phyloP scores from a whole-genome alignment of 2,329 filamentous ascomycete species.

The Cadophora luteo-olivacea region DNA sequence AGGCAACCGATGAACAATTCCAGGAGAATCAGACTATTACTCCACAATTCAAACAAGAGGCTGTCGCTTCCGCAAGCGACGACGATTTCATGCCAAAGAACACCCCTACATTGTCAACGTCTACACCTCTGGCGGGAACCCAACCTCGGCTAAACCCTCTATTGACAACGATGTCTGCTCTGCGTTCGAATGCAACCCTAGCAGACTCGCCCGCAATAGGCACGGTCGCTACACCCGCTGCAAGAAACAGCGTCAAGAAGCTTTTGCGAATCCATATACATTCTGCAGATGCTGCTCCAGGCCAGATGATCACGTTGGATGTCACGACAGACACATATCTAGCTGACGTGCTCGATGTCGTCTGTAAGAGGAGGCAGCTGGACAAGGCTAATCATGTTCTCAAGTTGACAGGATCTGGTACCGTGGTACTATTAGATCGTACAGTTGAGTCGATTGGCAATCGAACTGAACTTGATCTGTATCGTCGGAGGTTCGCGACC shows the following conservation, averaged over 20 bases:
- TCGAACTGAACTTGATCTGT: slow-evolving; percentile 76
- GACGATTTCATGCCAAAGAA: slow-evolving; percentile 50
- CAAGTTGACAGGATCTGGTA: slow-evolving; percentile 76
- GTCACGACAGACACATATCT: slow-evolving; percentile 85
- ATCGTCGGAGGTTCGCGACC: slow-evolving; percentile 75
- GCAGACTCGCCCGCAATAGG: slow-evolving; percentile 61
- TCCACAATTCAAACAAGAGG: slow-evolving; percentile 68
- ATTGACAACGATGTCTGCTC: slow-evolving; percentile 60
- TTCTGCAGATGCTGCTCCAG: slow-evolving; percentile 71
- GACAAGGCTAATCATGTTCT: slow-evolving; percentile 83
- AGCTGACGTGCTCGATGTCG: slow-evolving; percentile 79
- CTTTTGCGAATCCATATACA: slow-evolving; percentile 75
- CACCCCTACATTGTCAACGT: slow-evolving; percentile 36
- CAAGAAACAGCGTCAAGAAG: slow-evolving; percentile 65
- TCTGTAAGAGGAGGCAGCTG: slow-evolving; percentile 77
- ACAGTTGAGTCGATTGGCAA: slow-evolving; percentile 81
- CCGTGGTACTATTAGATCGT: slow-evolving; percentile 77
- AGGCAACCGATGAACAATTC: slow-evolving; percentile 72
- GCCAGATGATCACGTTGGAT: slow-evolving; percentile 75
- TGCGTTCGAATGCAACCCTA: slow-evolving; percentile 58
- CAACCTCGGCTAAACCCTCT: slow-evolving; percentile 60
- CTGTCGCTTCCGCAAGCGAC: slow-evolving; percentile 46
- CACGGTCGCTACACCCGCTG: slow-evolving; percentile 44
- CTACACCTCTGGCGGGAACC: slow-evolving; percentile 45
- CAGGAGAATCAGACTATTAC: slow-evolving; percentile 72